Conservation (phyloP, 208 protist genomes). For the Entamoeba dispar region DNA sequence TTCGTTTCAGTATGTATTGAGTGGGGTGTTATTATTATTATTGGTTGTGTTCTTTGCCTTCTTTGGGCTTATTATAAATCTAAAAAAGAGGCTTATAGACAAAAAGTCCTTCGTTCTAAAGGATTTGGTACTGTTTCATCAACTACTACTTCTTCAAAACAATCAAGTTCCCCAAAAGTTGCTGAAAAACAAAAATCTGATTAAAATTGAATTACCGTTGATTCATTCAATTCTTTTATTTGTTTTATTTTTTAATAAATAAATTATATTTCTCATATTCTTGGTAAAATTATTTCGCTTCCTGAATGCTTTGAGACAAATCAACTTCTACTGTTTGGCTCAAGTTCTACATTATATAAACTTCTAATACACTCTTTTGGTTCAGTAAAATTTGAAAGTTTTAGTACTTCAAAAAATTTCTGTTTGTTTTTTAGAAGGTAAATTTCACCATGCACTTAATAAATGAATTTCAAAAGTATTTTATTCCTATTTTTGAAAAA, state of each 20-base stretch:
- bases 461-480: not conserved
- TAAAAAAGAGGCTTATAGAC: not conserved
- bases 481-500: not conserved
- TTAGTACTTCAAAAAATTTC: not conserved
- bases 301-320: not conserved
- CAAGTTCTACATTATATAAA: not conserved
- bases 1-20: not conserved
- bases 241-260: no score
- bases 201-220: no score
- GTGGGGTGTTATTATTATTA: not conserved
- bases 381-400: not conserved
- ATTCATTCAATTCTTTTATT: no score
- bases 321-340: not conserved
- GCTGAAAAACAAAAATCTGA: no score
- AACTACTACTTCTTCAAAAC: no score
- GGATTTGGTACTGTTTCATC: not conserved
- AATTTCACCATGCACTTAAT: not conserved
- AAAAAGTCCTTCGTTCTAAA: not conserved
- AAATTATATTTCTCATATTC: no score
- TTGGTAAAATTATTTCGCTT: not conserved
- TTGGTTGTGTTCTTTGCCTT: not conserved
- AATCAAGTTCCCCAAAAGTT: no score
- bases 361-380: not conserved
- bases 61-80: not conserved
- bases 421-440: not conserved